A percentile compares a stretch with the other conserved stretches of the same genome.
phyloP scores from a whole-genome alignment of 768 basidiomycete species.

The Symmetrospora coprosmae region DNA sequence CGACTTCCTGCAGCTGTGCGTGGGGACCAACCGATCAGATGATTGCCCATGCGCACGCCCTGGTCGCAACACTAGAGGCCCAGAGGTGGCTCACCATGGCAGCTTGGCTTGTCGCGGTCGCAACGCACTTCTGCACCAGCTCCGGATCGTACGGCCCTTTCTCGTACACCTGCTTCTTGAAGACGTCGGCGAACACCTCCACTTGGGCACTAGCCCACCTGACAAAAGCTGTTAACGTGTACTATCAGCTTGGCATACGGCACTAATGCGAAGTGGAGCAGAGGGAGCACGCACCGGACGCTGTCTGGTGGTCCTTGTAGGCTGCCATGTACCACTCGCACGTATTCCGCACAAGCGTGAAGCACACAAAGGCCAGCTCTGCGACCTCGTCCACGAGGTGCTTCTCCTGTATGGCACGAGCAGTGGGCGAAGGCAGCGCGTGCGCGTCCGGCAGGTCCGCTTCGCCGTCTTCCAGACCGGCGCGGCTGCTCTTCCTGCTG shows the following conservation, averaged over 20 bases:
- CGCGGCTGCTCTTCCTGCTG: neutral
- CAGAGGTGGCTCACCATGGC: slow-evolving; percentile 15
- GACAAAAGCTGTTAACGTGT: slow-evolving; percentile 55
- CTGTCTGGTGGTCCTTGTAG: slow-evolving; percentile 87
- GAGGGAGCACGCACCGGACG: slow-evolving; percentile 54
- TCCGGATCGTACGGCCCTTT: slow-evolving; percentile 28
- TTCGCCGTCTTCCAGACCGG: too few species aligned
- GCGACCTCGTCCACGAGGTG: slow-evolving; percentile 70
- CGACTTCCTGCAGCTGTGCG: slow-evolving; percentile 10
- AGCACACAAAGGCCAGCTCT: slow-evolving; percentile 74
- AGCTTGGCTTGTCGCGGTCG: slow-evolving; percentile 10
- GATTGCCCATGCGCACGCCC: too few species aligned
- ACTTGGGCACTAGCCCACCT: slow-evolving; percentile 84
- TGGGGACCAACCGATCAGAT: too few species aligned
- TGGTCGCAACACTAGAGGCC: too few species aligned
- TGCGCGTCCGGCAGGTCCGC: too few species aligned
- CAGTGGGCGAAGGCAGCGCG: too few species aligned
- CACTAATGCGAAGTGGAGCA: neutral
- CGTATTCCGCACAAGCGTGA: slow-evolving; percentile 90
- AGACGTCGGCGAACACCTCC: slow-evolving; percentile 65
- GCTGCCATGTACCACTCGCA: slow-evolving; percentile 95
- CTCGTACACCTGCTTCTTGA: slow-evolving; percentile 79
- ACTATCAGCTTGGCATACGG: neutral
- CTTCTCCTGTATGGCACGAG: too few species aligned
- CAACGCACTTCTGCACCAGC: neutral